Evolutionary conservation across 202 grass and related monocot genomes (phyloP), one percentile per base, ranked within the genome.

Genomic region (Panicum virgatum): DNA sequence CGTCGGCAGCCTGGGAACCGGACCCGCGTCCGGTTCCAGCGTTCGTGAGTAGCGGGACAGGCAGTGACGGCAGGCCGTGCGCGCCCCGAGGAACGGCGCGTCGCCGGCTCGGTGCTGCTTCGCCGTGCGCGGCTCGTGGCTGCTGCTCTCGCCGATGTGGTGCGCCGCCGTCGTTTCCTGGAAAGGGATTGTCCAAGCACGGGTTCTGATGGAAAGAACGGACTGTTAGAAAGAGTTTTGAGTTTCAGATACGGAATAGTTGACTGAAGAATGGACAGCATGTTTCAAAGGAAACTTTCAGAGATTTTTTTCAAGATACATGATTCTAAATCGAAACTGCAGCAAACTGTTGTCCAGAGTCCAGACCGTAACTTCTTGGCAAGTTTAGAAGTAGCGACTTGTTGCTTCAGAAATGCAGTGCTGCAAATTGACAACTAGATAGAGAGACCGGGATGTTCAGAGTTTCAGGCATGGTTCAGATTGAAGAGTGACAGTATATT

Each of bases 1-100:
- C 82, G 69, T 94, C 8, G 92, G 92, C 3, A 92, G 90, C 82
- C 73, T 95, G 0, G 93, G 93, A n/a, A n/a, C n/a, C n/a, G n/a
- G 30, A 30, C 30, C 30, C 30, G 30, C 30, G 30, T 30, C 30
- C 30, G 30, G 30, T 3, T 30, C 30, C 30, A 30, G 30, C 30
- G 30, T 30, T 30, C 30, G 30, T 30, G 30, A n/a, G 46, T 15
- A 67, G 65, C 84, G 25, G 23, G 53, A 15, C 16, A 53, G 78
- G 36, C 1, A 27, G 25, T 14, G 26, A 62, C 27, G 58, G 13
- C 66, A 12, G 57, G 40, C n/a, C 11, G 57, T 13, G 6, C 57
- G 25, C 4, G n/a, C n/a, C 14, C 3, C 44, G 3, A 34, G 14
- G 19, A 73, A 65, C 1, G 25, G 26, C 3, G 67, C 20, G n/a